These are phyloP conservation scores for Candida krabiensis DNA, from an alignment of 805 yeast genomes.

Conservation along the genomic window DNA sequence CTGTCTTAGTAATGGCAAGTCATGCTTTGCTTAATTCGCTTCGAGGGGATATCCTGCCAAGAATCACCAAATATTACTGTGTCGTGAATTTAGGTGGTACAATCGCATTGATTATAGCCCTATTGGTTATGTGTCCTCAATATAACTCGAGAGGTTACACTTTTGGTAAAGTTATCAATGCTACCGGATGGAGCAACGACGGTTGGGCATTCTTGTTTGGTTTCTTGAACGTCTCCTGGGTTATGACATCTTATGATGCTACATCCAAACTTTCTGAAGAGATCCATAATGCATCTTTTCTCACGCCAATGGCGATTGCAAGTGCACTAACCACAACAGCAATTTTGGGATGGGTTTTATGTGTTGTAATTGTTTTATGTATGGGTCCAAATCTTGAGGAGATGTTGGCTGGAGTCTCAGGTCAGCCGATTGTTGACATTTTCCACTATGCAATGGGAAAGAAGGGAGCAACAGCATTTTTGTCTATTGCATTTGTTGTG, in stretches of 20 bases:
- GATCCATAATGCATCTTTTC: constrained; percentile 50
- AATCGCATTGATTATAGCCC: constrained; percentile 50
- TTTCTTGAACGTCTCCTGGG: constrained; percentile 59
- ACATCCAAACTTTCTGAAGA: constrained; percentile 58
- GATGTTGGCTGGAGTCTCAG: constrained; percentile 37
- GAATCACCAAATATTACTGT: constrained; percentile 52
- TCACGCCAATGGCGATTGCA: constrained; percentile 60
- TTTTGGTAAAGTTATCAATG: constrained; percentile 46
- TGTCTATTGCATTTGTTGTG: constrained; percentile 48
- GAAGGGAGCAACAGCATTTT: constrained; percentile 50
- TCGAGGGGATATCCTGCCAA: constrained; percentile 49
- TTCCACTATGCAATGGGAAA: constrained; percentile 52
- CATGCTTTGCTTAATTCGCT: constrained; percentile 53
- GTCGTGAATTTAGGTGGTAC: constrained; percentile 49
- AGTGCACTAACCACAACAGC: constrained; percentile 52
- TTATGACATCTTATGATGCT: constrained; percentile 58
- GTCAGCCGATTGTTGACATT: constrained; percentile 55
- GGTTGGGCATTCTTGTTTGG: constrained; percentile 61
- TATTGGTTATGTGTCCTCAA: constrained; percentile 52
- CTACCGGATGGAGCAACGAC: constrained; percentile 49
- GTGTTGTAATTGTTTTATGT: constrained; percentile 46
- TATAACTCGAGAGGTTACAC: constrained; percentile 47
- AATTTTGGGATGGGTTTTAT: constrained; percentile 48
- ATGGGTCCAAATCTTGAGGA: constrained; percentile 40
- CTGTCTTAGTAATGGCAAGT: constrained; percentile 48